A percentile compares a stretch with the other conserved stretches of the same genome.
Conservation (phyloP, 495 filamentous ascomycete species). For the Margaritispora aquatica region DNA sequence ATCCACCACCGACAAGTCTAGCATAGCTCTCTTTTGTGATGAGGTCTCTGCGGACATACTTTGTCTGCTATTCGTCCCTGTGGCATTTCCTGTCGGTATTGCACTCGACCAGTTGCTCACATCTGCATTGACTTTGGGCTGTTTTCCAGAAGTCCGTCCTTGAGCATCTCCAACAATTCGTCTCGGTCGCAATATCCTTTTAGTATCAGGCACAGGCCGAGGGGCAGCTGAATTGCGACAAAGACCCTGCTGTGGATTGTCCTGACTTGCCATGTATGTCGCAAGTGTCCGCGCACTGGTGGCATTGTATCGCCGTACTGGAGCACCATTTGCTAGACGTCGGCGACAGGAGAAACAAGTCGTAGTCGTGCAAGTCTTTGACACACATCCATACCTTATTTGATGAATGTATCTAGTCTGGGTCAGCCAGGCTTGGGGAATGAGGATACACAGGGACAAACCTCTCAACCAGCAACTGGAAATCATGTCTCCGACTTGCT, state of each 20-base stretch:
- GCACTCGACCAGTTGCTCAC: not conserved
- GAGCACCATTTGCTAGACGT: constrained; percentile 53
- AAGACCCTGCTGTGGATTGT: constrained; percentile 67
- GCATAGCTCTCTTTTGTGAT: not conserved
- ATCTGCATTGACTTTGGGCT: not conserved
- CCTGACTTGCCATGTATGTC: constrained; percentile 68
- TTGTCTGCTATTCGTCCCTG: not conserved
- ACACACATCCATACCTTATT: constrained; percentile 74
- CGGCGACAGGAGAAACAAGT: constrained; percentile 77
- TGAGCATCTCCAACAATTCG: not conserved
- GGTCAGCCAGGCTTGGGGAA: constrained; percentile 1
- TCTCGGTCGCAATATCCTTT: constrained; percentile 23
- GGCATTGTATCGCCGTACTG: constrained; percentile 64
- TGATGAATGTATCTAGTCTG: constrained; percentile 67
- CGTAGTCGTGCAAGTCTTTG: constrained; percentile 60
- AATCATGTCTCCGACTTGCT: constrained; percentile 44
- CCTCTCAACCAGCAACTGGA: constrained; percentile 49
- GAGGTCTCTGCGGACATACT: not conserved
- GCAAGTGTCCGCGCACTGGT: constrained; percentile 73
- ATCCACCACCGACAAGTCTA: constrained; percentile 2
- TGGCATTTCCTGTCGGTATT: not conserved
- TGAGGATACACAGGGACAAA: constrained; percentile 22
- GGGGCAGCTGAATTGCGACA: constrained; percentile 42
- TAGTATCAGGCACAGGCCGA: constrained; percentile 28
- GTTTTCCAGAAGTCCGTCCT: not conserved